Conservation (phyloP, 2,329 filamentous ascomycete genomes). For the Tolypocladium tundrense region DNA sequence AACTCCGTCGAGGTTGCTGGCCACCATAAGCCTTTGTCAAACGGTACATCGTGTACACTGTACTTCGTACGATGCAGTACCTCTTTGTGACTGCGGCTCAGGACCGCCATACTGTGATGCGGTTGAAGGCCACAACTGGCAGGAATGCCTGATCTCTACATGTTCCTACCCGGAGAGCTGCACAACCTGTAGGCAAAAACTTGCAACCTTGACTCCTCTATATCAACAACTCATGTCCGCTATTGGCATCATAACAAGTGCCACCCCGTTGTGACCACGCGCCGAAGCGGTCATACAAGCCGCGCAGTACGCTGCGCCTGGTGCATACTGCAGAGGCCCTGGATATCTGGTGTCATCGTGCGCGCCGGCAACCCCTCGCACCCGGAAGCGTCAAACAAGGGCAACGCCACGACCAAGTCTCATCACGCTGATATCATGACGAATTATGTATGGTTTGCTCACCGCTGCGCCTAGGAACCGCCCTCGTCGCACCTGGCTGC, state of each 20-base stretch:
- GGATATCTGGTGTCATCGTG: background rate
- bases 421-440: background rate
- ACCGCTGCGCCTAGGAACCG: background rate
- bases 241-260: background rate
- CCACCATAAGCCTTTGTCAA: background rate
- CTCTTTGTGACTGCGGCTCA: background rate
- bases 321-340: background rate
- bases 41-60: background rate
- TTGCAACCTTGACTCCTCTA: background rate
- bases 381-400: background rate
- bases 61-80: background rate
- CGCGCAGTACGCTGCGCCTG: background rate
- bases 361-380: background rate
- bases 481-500: background rate
- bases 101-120: background rate
- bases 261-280: background rate
- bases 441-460: background rate
- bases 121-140: background rate
- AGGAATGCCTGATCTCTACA: background rate
- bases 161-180: background rate
- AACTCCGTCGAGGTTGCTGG: background rate
- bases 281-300: background rate
- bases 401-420: background rate
- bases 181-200: background rate
- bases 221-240: background rate